Percentiles rank a stretch among this genome's conserved stretches.
Evolutionary conservation across 2,329 filamentous ascomycete species (phyloP).

Genomic region (Magnaporthiopsis rhizophila): DNA sequence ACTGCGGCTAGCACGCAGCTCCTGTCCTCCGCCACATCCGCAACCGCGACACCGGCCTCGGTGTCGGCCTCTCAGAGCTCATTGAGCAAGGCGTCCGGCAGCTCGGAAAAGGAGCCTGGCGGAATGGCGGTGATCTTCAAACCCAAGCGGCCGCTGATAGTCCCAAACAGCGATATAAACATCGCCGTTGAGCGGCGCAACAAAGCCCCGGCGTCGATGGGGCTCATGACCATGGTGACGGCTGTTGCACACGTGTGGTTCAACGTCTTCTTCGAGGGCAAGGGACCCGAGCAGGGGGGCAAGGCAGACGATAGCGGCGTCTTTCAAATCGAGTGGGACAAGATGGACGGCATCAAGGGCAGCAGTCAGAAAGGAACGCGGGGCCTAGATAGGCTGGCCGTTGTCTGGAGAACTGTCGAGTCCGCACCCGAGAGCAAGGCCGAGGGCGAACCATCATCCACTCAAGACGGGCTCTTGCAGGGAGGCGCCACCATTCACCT

Average conservation of each 20-base stretch:
- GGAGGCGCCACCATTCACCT: conserved; percentile 9
- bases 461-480: conserved; percentile 11
- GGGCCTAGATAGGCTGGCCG: conserved; percentile 72
- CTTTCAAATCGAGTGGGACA: conserved; percentile 51
- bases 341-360: conserved; percentile 92
- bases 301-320: conserved; percentile 58
- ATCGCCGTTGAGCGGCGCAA: conserved; percentile 84
- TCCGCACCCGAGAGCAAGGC: conserved; percentile 12
- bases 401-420: conserved; percentile 64
- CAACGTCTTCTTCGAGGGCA: conserved; percentile 86
- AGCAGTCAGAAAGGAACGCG: conserved; percentile 72
- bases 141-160: conserved; percentile 56
- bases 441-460: background rate
- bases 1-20: background rate
- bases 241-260: conserved; percentile 95
- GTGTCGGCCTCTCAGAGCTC: conserved; percentile 8
- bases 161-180: conserved; percentile 81
- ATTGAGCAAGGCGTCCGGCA: conserved; percentile 9
- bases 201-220: conserved; percentile 66
- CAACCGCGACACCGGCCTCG: background rate
- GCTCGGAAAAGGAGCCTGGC: conserved; percentile 36
- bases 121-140: conserved; percentile 73
- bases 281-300: conserved; percentile 60
- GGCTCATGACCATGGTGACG: conserved; percentile 75
- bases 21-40: background rate